Percentiles rank a stretch among this genome's conserved stretches.
Evolutionary conservation across 208 protist species (phyloP).

Genomic region (Trypanosomatidae sp.): DNA sequence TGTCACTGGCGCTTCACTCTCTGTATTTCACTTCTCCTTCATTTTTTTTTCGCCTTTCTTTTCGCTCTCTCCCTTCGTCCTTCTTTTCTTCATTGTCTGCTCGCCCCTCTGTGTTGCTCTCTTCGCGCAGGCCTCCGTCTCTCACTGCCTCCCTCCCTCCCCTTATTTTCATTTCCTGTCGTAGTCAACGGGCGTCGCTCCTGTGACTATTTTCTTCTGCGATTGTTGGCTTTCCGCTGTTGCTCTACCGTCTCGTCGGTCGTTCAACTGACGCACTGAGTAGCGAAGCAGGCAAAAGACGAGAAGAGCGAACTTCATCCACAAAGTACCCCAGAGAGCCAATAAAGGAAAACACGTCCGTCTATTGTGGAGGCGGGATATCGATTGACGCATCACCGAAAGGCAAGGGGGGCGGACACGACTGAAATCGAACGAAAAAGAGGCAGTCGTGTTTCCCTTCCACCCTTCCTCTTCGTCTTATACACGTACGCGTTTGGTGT

Average conservation of each 20-base stretch:
- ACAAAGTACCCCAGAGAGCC: neutral
- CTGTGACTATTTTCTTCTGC: neutral
- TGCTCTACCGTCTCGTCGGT: neutral
- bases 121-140: neutral
- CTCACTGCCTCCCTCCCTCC: neutral
- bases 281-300: neutral
- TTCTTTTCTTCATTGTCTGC: neutral
- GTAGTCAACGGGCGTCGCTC: neutral
- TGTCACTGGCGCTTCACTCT: neutral
- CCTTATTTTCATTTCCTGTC: constrained; percentile 1
- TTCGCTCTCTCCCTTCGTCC: constrained; percentile 3
- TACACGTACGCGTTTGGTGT: neutral
- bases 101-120: neutral
- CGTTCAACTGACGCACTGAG: too few relatives aligned
- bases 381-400: neutral
- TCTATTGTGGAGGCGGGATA: neutral
- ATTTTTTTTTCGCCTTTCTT: neutral
- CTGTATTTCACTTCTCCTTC: neutral
- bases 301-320: constrained; percentile 4
- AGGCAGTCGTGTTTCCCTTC: neutral
- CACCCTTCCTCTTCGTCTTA: neutral
- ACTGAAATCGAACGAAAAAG: neutral
- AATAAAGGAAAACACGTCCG: neutral
- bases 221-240: constrained; percentile 5
- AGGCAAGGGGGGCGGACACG: neutral